Evolutionary conservation across 805 yeast genomes (phyloP), one percentile per base, ranked within the genome.

Genomic region (Candida tammaniensis): DNA sequence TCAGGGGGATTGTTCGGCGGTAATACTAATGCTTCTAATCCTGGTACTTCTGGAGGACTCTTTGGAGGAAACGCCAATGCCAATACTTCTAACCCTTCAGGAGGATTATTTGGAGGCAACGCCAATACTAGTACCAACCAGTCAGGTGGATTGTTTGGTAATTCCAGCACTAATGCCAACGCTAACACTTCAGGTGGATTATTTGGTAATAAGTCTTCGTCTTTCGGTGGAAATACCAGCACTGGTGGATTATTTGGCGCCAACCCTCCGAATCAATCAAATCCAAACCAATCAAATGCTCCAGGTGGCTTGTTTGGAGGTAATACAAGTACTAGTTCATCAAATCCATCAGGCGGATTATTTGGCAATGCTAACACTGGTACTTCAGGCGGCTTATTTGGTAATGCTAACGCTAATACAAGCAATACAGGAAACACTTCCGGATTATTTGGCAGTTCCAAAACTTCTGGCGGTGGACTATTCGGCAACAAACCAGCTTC

Each of bases 1-100:
- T 35, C 36, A 11, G 60, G 61, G 22, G 68, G 70, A 4, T 44
- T 64, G 24, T 52, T 55, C 41, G 60, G 45, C 15, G 13, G 17
- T 16, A 38, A 42, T n/a, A 29, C 14, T n/a, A 31, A 38, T 12
- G 33, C 21, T 29, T 20, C 22, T 19, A 28, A 17, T 21, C 18
- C 31, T 18, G 22, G 12, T 16, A 24, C 24, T 11, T 19, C 24
- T 24, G 43, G 42, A 17, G 44, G 44, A 11, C 26, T 41, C 7
- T 43, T 43, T 25, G 47, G 47, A n/a, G 47, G 47, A n/a, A 17
- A 13, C 21, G n/a, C 17, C 20, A 38, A 38, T 27, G 27, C 40
- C 17, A 34, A 22, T 21, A 18, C 32, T 13, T 35, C 40, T 30
- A 28, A 16, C 21, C 35, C 30, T 16, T 35, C 36, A 26, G 51